Evolutionary conservation across 306 rosid species (phyloP).

Genomic region (Biancaea sappan): DNA sequence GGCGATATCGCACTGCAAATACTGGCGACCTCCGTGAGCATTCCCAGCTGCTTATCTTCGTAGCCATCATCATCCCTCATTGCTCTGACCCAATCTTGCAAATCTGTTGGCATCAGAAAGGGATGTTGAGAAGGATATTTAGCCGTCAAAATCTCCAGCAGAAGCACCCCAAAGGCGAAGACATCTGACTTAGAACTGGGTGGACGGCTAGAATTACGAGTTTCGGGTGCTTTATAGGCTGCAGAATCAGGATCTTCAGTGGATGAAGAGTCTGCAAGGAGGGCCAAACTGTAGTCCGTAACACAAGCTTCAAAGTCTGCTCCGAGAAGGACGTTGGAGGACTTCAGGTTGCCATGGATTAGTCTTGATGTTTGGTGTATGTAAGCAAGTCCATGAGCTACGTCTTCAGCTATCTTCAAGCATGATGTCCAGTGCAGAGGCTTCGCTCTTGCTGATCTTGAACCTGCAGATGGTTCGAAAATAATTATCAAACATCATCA

Average conservation of each 20-base stretch:
- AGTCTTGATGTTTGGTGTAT: constrained; percentile 72
- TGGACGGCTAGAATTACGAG: constrained; percentile 55
- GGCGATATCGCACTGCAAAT: constrained; percentile 80
- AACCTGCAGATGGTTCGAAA: constrained; percentile 45
- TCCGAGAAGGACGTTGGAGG: constrained; percentile 87
- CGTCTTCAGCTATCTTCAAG: constrained; percentile 93
- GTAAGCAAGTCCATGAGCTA: constrained; percentile 87
- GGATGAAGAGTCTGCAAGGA: constrained; percentile 53
- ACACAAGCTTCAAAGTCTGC: constrained; percentile 87
- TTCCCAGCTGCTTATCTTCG: constrained; percentile 69
- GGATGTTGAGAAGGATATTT: constrained; percentile 89
- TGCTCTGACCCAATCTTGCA: constrained; percentile 81
- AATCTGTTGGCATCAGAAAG: constrained; percentile 64
- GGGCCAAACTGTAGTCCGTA: constrained; percentile 71
- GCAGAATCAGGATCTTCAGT: constrained; percentile 63
- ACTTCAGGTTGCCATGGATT: constrained; percentile 83
- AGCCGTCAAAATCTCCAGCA: constrained; percentile 89
- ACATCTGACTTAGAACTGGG: constrained; percentile 74
- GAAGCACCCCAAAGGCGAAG: constrained; percentile 72
- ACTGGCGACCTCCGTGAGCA: constrained; percentile 94
- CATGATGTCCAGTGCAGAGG: constrained; percentile 99
- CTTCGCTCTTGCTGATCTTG: constrained; percentile 80
- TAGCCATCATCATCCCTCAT: constrained; percentile 73
- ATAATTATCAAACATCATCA: neutral
- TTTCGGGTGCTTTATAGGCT: constrained; percentile 76